Conservation (phyloP, 805 yeast genomes). For the Candida sphagnicola region DNA sequence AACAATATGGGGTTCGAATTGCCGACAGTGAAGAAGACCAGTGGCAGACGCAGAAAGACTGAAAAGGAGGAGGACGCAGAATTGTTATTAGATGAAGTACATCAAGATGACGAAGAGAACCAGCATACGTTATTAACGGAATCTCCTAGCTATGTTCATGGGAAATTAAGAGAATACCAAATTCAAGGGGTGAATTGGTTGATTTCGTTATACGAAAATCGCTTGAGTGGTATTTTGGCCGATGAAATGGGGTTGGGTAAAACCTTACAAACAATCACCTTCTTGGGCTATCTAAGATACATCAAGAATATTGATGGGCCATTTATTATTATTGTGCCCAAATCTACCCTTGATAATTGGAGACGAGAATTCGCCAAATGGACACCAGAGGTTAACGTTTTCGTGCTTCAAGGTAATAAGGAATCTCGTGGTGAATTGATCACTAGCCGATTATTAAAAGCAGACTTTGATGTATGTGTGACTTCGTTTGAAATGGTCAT, state of each 20-base stretch:
- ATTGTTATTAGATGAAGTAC: conserved; percentile 75
- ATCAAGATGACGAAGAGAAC: conserved; percentile 44
- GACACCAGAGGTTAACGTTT: conserved; percentile 90
- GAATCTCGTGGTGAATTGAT: conserved; percentile 68
- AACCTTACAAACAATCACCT: conserved; percentile 91
- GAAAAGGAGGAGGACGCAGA: conserved; percentile 97
- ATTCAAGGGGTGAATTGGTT: conserved; percentile 95
- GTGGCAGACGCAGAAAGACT: conserved; percentile 70
- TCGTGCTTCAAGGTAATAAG: conserved; percentile 86
- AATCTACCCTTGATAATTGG: conserved; percentile 96
- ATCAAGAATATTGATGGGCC: conserved; percentile 82
- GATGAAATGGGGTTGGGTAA: conserved; percentile 99
- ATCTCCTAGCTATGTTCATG: conserved; percentile 75
- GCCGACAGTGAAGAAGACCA: conserved; percentile 13
- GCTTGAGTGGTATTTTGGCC: conserved; percentile 88
- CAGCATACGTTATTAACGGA: conserved; percentile 73
- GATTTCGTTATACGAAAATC: conserved; percentile 80
- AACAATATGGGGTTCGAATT: conserved; percentile 38
- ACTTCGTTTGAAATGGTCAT: conserved; percentile 94
- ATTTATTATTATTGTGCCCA: conserved; percentile 87
- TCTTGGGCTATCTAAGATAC: conserved; percentile 82
- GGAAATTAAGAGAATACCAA: conserved; percentile 85
- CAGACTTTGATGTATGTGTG: conserved; percentile 84
- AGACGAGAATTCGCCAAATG: conserved; percentile 88
- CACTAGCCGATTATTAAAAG: conserved; percentile 54